Evolutionary conservation across 2,329 filamentous ascomycete genomes (phyloP).

Genomic region (Dissoconium aciculare): DNA sequence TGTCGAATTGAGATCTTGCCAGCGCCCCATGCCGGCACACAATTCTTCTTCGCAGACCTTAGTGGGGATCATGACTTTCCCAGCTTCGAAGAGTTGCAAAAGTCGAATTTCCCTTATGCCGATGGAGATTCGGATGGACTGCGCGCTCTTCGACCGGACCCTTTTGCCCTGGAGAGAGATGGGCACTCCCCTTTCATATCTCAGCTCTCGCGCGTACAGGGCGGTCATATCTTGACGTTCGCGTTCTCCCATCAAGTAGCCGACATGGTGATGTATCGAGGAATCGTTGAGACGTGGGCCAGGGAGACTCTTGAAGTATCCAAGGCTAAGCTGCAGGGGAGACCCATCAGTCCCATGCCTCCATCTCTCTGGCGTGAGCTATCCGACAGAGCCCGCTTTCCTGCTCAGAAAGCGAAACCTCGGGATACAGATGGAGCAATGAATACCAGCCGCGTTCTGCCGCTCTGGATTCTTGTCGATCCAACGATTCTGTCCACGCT

Average conservation of each 20-base stretch:
- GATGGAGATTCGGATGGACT: constrained; percentile 5
- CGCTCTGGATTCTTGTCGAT: constrained; percentile 1
- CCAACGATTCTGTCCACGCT: neutral
- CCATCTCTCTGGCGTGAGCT: neutral
- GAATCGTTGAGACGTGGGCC: constrained; percentile 2
- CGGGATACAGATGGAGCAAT: neutral
- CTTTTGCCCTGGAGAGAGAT: constrained; percentile 1
- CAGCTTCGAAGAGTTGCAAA: constrained; percentile 4
- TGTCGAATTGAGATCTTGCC: constrained; percentile 3
- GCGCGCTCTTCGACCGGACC: constrained; percentile 1
- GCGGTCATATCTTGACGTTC: constrained; percentile 3
- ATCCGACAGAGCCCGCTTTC: constrained; percentile 1
- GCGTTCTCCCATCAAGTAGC: constrained; percentile 4
- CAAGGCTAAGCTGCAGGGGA: neutral
- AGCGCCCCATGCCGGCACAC: constrained; percentile 4
- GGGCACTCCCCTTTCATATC: constrained; percentile 2
- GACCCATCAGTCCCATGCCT: neutral
- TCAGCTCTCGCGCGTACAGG: constrained; percentile 3
- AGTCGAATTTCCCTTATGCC: constrained; percentile 2
- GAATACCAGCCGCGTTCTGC: neutral
- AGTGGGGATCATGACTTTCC: constrained; percentile 5
- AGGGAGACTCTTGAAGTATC: constrained; percentile 1
- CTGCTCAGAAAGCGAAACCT: neutral
- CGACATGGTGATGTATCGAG: constrained; percentile 3
- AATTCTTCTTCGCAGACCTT: constrained; percentile 4